These are phyloP conservation scores for Pleurotus eryngii DNA, from an alignment of 768 basidiomycete species.

Conservation along the genomic window DNA sequence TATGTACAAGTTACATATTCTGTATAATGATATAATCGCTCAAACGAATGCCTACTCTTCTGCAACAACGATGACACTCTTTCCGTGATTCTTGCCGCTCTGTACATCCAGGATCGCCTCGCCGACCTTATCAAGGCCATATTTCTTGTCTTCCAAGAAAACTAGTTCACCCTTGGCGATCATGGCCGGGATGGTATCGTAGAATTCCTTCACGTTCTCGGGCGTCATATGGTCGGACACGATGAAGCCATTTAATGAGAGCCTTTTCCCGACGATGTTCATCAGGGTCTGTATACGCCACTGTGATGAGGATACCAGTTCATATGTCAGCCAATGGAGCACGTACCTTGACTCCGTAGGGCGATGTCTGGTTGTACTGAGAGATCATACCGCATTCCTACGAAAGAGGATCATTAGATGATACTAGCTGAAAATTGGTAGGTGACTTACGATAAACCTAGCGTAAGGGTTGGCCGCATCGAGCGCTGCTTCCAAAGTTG, in stretches of 20 bases:
- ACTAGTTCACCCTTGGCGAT: constrained; percentile 46
- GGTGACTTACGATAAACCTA: constrained; percentile 27
- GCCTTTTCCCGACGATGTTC: constrained; percentile 36
- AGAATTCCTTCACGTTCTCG: constrained; percentile 41
- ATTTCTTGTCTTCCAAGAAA: constrained; percentile 40
- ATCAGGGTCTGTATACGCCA: constrained; percentile 31
- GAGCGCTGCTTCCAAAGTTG: constrained; percentile 41
- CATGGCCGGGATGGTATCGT: constrained; percentile 32
- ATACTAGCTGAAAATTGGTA: background rate
- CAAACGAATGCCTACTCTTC: background rate
- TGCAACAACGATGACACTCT: constrained; percentile 3
- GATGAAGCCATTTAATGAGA: constrained; percentile 32
- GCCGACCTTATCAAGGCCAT: constrained; percentile 38
- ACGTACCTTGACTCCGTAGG: constrained; percentile 6
- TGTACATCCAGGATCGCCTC: constrained; percentile 24
- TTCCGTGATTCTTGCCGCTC: background rate
- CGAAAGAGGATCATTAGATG: background rate
- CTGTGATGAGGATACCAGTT: background rate
- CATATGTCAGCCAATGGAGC: background rate
- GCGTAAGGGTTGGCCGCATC: constrained; percentile 29
- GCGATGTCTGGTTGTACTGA: constrained; percentile 12
- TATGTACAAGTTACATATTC: no score
- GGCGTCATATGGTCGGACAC: constrained; percentile 22
- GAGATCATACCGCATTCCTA: constrained; percentile 1
- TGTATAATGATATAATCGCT: no score